These are phyloP conservation scores for Durusdinium trenchii DNA, from an alignment of 73 alveolate genomes.

Conservation along the genomic window DNA sequence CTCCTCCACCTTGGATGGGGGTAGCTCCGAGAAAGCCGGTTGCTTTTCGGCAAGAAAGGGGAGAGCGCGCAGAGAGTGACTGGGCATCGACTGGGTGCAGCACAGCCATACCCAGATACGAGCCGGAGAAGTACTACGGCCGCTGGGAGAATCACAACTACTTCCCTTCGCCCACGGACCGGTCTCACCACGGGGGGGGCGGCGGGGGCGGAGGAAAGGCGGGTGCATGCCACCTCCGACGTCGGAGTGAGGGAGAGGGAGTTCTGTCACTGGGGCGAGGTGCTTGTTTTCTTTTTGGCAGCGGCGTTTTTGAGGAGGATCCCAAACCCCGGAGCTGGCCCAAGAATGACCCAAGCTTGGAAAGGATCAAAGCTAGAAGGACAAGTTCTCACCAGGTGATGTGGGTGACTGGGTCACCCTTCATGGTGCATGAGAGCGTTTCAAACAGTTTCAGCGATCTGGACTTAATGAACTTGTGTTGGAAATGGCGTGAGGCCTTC, in stretches of 20 bases:
- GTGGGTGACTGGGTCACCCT: no score
- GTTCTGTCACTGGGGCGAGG: background rate
- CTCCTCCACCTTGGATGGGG: no score
- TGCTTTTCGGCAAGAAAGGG: background rate
- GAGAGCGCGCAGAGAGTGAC: background rate
- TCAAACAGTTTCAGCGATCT: no score
- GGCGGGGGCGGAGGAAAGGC: background rate
- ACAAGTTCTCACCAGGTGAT: no score
- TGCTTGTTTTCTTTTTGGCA: background rate
- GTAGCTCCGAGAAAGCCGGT: no score
- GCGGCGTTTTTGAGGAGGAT: no score
- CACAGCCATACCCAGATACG: background rate
- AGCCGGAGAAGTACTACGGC: slow-evolving; percentile 81
- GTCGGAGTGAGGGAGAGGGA: background rate
- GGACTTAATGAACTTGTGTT: no score
- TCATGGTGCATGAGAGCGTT: no score
- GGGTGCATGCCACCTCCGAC: background rate
- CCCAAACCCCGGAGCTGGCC: no score
- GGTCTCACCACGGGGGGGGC: background rate
- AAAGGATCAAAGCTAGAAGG: no score
- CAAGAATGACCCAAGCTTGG: no score
- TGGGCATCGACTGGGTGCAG: background rate
- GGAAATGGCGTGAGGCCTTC: no score
- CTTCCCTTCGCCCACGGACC: slow-evolving; percentile 74
- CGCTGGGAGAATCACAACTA: slow-evolving; percentile 88